Evolutionary conservation across 2,329 filamentous ascomycete species (phyloP).

Genomic region (Colletotrichum theobromicola): DNA sequence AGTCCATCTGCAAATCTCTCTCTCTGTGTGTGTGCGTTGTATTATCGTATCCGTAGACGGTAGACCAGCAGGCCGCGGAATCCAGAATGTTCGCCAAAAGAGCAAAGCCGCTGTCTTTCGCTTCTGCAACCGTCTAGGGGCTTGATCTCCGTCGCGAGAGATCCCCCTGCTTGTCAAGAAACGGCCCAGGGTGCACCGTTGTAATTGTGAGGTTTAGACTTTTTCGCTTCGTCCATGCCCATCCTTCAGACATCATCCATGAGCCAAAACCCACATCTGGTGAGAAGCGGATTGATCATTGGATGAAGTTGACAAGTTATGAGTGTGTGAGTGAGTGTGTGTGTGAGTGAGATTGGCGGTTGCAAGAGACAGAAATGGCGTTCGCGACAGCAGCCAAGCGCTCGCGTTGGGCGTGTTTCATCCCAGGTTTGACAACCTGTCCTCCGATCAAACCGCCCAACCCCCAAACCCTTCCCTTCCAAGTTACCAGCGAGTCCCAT

Average conservation of each 20-base stretch:
- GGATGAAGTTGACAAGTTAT: no score
- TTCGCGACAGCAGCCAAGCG: conserved; percentile 9
- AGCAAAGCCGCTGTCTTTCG: neutral
- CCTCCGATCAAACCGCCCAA: conserved; percentile 10
- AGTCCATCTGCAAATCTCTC: neutral
- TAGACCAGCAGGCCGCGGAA: neutral
- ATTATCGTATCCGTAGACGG: neutral
- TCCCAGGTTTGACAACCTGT: conserved; percentile 20
- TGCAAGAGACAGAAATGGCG: neutral
- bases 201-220: conserved; percentile 11
- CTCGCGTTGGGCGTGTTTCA: conserved; percentile 10
- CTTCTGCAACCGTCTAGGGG: neutral
- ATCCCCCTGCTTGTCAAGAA: conserved; percentile 5
- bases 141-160: neutral
- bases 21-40: neutral
- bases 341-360: neutral
- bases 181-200: conserved; percentile 4
- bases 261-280: neutral
- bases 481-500: neutral
- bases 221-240: conserved; percentile 5
- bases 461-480: neutral
- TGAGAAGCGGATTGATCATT: neutral
- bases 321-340: neutral
- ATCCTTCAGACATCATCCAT: neutral
- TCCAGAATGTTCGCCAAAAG: neutral